phyloP scores from a whole-genome alignment of 441 rosid species.

The Corymbia citriodora region DNA sequence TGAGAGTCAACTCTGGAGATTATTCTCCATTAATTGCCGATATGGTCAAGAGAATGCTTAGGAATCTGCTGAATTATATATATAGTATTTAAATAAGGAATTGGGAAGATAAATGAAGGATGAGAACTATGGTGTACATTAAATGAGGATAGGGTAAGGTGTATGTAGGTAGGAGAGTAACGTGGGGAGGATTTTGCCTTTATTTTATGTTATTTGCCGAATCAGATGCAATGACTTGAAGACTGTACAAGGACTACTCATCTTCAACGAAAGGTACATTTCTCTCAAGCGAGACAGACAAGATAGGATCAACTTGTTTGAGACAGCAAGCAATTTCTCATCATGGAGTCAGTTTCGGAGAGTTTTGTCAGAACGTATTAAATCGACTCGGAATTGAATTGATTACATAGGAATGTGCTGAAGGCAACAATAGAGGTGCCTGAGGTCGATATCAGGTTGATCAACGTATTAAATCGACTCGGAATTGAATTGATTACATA shows the following conservation, averaged over 20 bases:
- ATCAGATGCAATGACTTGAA: not conserved
- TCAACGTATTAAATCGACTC: not conserved
- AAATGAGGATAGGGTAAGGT: not conserved
- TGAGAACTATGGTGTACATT: not conserved
- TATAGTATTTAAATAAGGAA: not conserved
- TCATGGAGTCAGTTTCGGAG: not conserved
- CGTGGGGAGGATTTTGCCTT: not conserved
- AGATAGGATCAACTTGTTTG: not conserved
- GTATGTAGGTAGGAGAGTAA: not conserved
- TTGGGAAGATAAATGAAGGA: not conserved
- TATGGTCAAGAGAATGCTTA: not conserved
- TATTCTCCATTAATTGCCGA: not conserved
- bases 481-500: not conserved
- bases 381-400: fast-evolving
- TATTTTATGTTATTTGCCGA: not conserved
- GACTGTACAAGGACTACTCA: not conserved
- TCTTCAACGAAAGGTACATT: not conserved
- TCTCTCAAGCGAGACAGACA: not conserved
- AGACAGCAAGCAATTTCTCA: not conserved
- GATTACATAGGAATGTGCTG: slow-evolving; percentile 58
- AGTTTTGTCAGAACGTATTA: not conserved
- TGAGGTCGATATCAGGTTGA: not conserved
- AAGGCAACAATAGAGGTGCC: slow-evolving; percentile 84
- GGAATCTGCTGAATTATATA: not conserved
- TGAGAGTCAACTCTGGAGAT: not conserved